phyloP scores from a whole-genome alignment of 257 asterid species.

The Osmanthus fragrans region DNA sequence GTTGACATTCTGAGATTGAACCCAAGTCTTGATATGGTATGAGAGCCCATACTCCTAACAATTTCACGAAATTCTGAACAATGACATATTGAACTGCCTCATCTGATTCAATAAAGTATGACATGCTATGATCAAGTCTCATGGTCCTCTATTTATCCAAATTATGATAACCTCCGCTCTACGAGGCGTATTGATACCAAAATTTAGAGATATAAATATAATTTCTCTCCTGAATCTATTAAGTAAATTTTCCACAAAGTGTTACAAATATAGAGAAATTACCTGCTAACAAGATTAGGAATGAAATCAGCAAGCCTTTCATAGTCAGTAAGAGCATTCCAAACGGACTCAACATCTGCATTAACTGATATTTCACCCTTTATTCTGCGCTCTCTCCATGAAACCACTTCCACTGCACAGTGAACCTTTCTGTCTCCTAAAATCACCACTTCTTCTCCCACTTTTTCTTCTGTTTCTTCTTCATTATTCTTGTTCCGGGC shows the following conservation, averaged over 20 bases:
- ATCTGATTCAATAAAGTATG: not conserved
- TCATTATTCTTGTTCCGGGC: constrained; percentile 23
- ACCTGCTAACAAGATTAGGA: constrained; percentile 94
- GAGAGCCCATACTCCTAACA: not conserved
- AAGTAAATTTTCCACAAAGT: not conserved
- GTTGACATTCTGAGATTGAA: not conserved
- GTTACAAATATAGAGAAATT: not conserved
- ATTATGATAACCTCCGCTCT: not conserved
- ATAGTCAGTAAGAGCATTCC: constrained; percentile 89
- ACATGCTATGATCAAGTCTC: not conserved
- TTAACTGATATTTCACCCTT: constrained; percentile 68
- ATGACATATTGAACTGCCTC: not conserved
- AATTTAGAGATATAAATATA: not conserved
- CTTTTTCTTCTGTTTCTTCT: constrained; percentile 21
- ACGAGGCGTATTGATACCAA: not conserved
- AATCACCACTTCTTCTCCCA: constrained; percentile 33
- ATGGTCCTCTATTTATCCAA: not conserved
- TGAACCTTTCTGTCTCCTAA: constrained; percentile 52
- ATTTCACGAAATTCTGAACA: not conserved
- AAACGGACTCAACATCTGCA: constrained; percentile 70
- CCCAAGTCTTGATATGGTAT: not conserved
- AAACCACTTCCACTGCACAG: constrained; percentile 80
- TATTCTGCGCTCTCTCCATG: constrained; percentile 89
- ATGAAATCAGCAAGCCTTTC: constrained; percentile 96
- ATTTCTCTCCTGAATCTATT: not conserved